Evolutionary conservation across 495 filamentous ascomycete species (phyloP).

Genomic region (Podospora didyma): DNA sequence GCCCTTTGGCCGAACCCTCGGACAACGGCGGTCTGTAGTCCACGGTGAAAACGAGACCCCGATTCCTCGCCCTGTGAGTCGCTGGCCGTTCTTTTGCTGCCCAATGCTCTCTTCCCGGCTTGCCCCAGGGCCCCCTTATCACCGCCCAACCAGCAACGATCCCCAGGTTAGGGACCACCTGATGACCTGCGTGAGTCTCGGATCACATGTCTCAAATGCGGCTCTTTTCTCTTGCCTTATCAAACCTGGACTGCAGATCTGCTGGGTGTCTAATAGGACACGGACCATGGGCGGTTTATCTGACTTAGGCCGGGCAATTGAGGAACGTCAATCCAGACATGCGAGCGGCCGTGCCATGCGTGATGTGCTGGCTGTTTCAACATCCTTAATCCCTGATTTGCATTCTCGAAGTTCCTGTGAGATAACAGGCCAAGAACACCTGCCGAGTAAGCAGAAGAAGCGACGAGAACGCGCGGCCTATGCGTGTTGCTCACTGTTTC

Average conservation of each 20-base stretch:
- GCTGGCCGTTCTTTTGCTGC: background rate
- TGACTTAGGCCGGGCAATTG: too few relatives aligned
- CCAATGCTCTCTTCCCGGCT: background rate
- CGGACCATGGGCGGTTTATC: too few relatives aligned
- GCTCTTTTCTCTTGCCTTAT: background rate
- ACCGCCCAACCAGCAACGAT: constrained; percentile 1
- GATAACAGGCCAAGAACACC: too few relatives aligned
- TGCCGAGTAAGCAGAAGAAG: too few relatives aligned
- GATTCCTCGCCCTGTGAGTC: too few relatives aligned
- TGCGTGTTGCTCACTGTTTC: too few relatives aligned
- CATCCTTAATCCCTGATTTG: too few relatives aligned
- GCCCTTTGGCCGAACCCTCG: too few relatives aligned
- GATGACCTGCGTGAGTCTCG: constrained; percentile 14
- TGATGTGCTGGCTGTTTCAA: background rate
- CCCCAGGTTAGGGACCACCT: background rate
- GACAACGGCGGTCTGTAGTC: background rate
- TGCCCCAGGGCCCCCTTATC: background rate
- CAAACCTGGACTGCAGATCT: background rate
- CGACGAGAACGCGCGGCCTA: too few relatives aligned
- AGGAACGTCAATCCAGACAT: too few relatives aligned
- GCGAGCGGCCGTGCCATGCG: background rate
- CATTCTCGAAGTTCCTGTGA: too few relatives aligned
- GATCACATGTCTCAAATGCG: constrained; percentile 17
- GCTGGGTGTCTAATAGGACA: too few relatives aligned
- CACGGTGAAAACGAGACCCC: background rate